Conservation (phyloP, 768 basidiomycete genomes). For the Paxillus rubicundulus region DNA sequence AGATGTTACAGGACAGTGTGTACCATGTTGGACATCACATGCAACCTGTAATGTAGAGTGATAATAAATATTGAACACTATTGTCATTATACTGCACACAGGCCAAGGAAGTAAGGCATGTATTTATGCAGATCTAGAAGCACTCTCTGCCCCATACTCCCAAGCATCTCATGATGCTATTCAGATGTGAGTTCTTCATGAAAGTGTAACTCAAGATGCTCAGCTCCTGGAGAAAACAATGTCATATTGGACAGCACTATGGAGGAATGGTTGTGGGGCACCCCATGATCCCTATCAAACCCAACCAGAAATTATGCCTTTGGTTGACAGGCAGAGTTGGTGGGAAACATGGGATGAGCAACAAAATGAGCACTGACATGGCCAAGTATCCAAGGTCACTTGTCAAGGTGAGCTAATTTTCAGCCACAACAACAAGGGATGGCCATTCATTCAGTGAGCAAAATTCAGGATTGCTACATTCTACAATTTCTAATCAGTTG, state of each 20-base stretch:
- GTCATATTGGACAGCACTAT: neutral
- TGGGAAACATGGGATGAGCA: neutral
- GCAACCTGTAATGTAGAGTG: neutral
- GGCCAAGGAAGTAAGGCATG: neutral
- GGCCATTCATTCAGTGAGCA: neutral
- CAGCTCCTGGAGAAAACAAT: neutral
- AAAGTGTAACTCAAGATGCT: neutral
- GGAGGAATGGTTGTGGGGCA: neutral
- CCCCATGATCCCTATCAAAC: neutral
- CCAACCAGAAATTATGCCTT: too few species aligned
- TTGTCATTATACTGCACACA: neutral
- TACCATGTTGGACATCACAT: neutral
- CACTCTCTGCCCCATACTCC: neutral
- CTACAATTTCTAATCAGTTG: neutral
- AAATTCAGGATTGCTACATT: neutral
- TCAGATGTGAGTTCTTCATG: neutral
- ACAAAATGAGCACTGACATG: neutral
- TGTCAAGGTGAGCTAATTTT: neutral
- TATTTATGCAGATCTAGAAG: neutral
- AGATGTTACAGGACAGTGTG: neutral
- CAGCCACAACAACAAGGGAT: neutral
- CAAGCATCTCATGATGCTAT: neutral
- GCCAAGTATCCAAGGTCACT: neutral
- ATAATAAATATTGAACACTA: neutral
- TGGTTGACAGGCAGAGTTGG: neutral